Conservation (phyloP, 2,329 filamentous ascomycete species). For the Fusarium transvaalense region DNA sequence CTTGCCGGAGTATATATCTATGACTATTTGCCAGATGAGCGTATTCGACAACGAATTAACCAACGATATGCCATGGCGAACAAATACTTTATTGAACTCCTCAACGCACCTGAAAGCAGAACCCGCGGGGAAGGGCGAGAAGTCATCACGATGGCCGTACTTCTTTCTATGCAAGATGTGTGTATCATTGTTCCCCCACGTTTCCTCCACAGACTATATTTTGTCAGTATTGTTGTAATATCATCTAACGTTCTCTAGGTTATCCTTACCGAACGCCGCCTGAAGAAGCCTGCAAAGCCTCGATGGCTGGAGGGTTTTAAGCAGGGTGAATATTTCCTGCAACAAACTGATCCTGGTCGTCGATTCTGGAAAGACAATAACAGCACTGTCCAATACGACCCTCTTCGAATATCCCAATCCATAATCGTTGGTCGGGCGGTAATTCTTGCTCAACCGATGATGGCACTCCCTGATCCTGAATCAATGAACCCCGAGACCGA, state of each 20-base stretch:
- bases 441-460: conserved; percentile 58
- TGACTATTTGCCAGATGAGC: conserved; percentile 54
- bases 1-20: conserved; percentile 58
- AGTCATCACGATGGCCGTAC: conserved; percentile 54
- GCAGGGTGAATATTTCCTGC: conserved; percentile 53
- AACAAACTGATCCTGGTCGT: conserved; percentile 53
- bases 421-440: conserved; percentile 57
- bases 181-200: conserved; percentile 37
- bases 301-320: conserved; percentile 57
- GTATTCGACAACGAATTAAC: conserved; percentile 52
- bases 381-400: conserved; percentile 51
- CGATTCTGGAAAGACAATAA: conserved; percentile 53
- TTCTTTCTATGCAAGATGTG: conserved; percentile 58
- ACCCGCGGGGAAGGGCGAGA: conserved; percentile 48
- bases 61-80: conserved; percentile 51
- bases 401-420: conserved; percentile 54
- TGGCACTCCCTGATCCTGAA: conserved; percentile 47
- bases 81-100: conserved; percentile 48
- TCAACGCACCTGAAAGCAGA: conserved; percentile 42
- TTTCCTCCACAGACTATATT: background rate
- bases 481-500: conserved; percentile 50
- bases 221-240: background rate
- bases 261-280: conserved; percentile 55
- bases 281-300: conserved; percentile 50
- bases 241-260: conserved; percentile 45